Conservation (phyloP, 768 basidiomycete species). For the Nevesoporus exiguus region DNA sequence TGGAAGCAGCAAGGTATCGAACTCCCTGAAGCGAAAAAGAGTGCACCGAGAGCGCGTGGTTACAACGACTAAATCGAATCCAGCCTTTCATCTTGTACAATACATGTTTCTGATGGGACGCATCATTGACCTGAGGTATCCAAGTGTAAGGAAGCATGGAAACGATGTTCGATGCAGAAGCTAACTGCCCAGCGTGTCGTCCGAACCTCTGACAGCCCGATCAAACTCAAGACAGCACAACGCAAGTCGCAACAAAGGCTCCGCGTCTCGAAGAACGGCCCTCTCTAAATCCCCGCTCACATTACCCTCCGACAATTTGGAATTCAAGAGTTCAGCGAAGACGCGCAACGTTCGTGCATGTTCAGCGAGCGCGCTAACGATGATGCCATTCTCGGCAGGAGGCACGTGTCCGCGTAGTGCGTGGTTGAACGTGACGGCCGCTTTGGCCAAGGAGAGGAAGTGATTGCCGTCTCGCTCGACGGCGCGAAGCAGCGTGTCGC, state of each 20-base stretch:
- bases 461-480: conserved; percentile 22
- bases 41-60: conserved; percentile 41
- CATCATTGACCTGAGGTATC: background rate
- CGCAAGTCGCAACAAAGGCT: conserved; percentile 19
- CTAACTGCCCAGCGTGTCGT: background rate
- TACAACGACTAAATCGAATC: conserved; percentile 54
- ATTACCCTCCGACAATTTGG: conserved; percentile 7
- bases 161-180: background rate
- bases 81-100: conserved; percentile 7
- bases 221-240: conserved; percentile 21
- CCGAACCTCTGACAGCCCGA: conserved; percentile 11
- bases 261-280: conserved; percentile 24
- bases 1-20: conserved; percentile 65
- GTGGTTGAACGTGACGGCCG: conserved; percentile 18
- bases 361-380: background rate
- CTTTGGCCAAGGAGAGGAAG: conserved; percentile 18
- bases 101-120: background rate
- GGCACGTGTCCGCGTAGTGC: conserved; percentile 9
- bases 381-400: background rate
- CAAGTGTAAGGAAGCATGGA: background rate
- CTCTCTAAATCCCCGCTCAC: conserved; percentile 16
- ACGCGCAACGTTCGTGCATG: conserved; percentile 13
- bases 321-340: conserved; percentile 14
- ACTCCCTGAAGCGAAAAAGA: conserved; percentile 31
- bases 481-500: conserved; percentile 4